These are phyloP conservation scores for Zygosaccharomyces pseudobailii DNA, from an alignment of 1,139 yeast genomes.

Conservation along the genomic window DNA sequence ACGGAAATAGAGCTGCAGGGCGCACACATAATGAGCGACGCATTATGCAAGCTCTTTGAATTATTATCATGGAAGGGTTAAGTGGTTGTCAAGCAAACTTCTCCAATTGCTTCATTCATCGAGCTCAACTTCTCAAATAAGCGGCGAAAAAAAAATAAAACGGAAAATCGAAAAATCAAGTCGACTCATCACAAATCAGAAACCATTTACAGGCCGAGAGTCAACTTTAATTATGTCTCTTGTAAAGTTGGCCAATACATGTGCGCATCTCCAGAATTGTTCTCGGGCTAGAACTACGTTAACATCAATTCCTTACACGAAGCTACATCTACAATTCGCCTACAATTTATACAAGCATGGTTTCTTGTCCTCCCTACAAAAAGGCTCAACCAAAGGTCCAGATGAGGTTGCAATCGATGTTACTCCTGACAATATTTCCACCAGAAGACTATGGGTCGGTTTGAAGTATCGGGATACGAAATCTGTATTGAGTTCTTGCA, in stretches of 20 bases:
- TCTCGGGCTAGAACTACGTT: slow-evolving; percentile 67
- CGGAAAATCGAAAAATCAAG: not conserved
- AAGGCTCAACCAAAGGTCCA: slow-evolving; percentile 90
- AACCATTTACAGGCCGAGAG: not conserved
- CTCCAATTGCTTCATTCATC: not conserved
- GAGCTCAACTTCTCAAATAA: not conserved
- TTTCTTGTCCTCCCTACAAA: slow-evolving; percentile 73
- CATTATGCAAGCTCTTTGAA: not conserved
- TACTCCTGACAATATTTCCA: slow-evolving; percentile 80
- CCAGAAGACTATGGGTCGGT: slow-evolving; percentile 88
- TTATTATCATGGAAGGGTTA: not conserved
- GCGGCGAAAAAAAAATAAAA: not conserved
- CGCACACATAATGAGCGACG: not conserved
- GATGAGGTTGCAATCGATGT: slow-evolving; percentile 69
- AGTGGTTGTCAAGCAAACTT: not conserved
- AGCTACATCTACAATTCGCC: slow-evolving; percentile 77
- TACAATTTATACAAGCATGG: slow-evolving; percentile 88
- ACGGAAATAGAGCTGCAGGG: not conserved
- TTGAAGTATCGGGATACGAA: slow-evolving; percentile 78
- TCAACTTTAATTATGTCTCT: slow-evolving; percentile 55
- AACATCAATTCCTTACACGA: slow-evolving; percentile 81
- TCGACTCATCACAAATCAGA: not conserved
- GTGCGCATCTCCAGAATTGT: slow-evolving; percentile 88
- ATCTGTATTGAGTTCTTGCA: slow-evolving; percentile 70
- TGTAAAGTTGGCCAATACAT: slow-evolving; percentile 75